Base-by-base conservation (phyloP, 495 filamentous ascomycete genomes). In the Talaromyces proteolyticus region DNA sequence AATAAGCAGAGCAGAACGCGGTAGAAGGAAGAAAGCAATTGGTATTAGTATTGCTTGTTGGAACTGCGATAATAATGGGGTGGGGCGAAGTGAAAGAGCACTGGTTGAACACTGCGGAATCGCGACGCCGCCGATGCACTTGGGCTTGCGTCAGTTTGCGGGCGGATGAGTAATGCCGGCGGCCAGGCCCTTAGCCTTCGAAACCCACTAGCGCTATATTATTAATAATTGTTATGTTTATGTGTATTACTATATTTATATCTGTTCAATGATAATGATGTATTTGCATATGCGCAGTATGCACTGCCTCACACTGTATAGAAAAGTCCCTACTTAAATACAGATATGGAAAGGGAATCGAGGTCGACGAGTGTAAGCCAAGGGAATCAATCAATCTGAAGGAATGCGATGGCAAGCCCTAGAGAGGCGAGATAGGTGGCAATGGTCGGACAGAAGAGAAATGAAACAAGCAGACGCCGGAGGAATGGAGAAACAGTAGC, bases 241-340 rank as follows among this genome's bases (percentile, higher is more conserved):
- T 66, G 55, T 64, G 53, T 61, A n/a, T n/a, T n/a, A n/a, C n/a
- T 47, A 52, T 61, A 60, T 55, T 59, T 50, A 29, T 58, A 58
- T n/a, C n/a, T n/a, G 52, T 50, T 60, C 49, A 59, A 43, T 49
- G 29, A n/a, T n/a, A n/a, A n/a, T n/a, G n/a, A n/a, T n/a, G n/a
- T n/a, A n/a, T n/a, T n/a, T n/a, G n/a, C n/a, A n/a, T n/a, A n/a
- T n/a, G n/a, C n/a, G n/a, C n/a, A n/a, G n/a, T n/a, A n/a, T n/a
- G n/a, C n/a, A n/a, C n/a, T n/a, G n/a, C n/a, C n/a, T n/a, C n/a
- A n/a, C n/a, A n/a, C n/a, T n/a, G n/a, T n/a, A n/a, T n/a, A n/a
- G n/a, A n/a, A n/a, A n/a, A n/a, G n/a, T n/a, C n/a, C n/a, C n/a
- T n/a, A n/a, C n/a, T n/a, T n/a, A n/a, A n/a, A 6, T 26, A 6